phyloP scores from a whole-genome alignment of 495 filamentous ascomycete species.

The Cercophora newfieldiana region DNA sequence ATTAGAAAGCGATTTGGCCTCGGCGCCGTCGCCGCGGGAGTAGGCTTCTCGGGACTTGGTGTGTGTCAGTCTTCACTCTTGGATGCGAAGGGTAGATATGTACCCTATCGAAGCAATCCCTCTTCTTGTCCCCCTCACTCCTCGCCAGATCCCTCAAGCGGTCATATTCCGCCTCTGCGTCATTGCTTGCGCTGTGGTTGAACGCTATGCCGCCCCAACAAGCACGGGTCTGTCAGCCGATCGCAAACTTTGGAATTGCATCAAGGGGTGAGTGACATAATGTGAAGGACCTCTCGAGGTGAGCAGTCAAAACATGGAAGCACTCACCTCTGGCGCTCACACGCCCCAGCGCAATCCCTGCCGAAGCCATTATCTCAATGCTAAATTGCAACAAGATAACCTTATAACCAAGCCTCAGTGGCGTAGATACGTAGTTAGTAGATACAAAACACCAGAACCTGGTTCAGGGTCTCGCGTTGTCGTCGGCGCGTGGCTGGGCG shows the following conservation, averaged over 20 bases:
- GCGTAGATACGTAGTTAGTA: too few relatives aligned
- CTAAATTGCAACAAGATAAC: too few relatives aligned
- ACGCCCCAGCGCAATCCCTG: not conserved
- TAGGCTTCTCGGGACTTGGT: slow-evolving; percentile 75
- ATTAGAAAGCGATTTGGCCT: slow-evolving; percentile 76
- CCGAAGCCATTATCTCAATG: not conserved
- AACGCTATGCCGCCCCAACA: slow-evolving; percentile 59
- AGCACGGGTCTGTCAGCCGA: not conserved
- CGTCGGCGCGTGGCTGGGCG: too few relatives aligned
- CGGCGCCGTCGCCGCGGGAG: slow-evolving; percentile 71
- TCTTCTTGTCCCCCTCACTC: slow-evolving; percentile 72
- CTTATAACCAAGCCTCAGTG: too few relatives aligned
- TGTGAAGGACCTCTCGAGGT: not conserved
- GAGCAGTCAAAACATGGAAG: not conserved
- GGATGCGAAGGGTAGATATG: not conserved
- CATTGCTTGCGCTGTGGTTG: slow-evolving; percentile 67
- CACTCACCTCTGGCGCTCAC: not conserved
- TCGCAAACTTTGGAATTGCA: too few relatives aligned
- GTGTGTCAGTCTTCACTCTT: slow-evolving; percentile 6
- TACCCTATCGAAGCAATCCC: slow-evolving; percentile 72
- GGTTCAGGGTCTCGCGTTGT: not conserved
- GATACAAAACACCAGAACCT: too few relatives aligned
- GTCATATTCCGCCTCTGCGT: slow-evolving; percentile 86
- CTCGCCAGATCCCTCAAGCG: slow-evolving; percentile 82
- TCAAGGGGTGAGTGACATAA: too few relatives aligned